Percentiles rank a stretch among this genome's conserved stretches.
Conservation (phyloP, 2,329 filamentous ascomycete species). For the Alternaria sp. region DNA sequence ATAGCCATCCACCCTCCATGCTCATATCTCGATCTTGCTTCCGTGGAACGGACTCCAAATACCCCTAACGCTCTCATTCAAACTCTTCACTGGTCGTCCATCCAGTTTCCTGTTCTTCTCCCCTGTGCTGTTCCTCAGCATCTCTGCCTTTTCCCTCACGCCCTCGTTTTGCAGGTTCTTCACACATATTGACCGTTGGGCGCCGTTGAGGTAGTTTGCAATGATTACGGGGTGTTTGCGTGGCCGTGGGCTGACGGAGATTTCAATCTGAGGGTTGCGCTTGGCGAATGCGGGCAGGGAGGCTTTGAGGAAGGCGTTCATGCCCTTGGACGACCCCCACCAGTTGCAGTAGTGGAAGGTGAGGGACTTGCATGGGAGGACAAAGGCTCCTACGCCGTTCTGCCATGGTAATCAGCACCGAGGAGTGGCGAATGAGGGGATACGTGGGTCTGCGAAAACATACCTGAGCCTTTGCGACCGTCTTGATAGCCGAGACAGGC, state of each 20-base stretch:
- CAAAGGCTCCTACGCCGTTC: conserved; percentile 97
- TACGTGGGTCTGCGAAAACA: conserved; percentile 21
- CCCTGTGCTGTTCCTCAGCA: conserved; percentile 77
- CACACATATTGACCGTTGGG: conserved; percentile 85
- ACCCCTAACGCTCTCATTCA: conserved; percentile 70
- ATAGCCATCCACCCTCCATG: background rate
- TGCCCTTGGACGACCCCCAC: conserved; percentile 90
- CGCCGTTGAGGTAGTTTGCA: conserved; percentile 92
- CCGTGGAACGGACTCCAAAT: conserved; percentile 72
- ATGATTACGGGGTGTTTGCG: conserved; percentile 86
- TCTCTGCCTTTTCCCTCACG: conserved; percentile 79
- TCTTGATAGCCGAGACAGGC: conserved; percentile 60
- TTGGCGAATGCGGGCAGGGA: conserved; percentile 79
- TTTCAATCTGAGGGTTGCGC: conserved; percentile 86
- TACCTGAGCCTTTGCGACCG: conserved; percentile 66
- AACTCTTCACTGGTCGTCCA: conserved; percentile 66
- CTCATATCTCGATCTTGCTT: conserved; percentile 51
- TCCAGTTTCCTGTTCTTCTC: conserved; percentile 70
- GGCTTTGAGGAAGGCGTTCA: conserved; percentile 88
- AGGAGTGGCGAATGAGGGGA: background rate
- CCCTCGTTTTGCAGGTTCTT: conserved; percentile 83
- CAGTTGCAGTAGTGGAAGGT: conserved; percentile 98
- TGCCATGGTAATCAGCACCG: conserved; percentile 51
- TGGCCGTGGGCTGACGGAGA: conserved; percentile 90
- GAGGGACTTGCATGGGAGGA: conserved; percentile 94